phyloP scores from a whole-genome alignment of 2,329 filamentous ascomycete species.

The Aaosphaeria arxii region DNA sequence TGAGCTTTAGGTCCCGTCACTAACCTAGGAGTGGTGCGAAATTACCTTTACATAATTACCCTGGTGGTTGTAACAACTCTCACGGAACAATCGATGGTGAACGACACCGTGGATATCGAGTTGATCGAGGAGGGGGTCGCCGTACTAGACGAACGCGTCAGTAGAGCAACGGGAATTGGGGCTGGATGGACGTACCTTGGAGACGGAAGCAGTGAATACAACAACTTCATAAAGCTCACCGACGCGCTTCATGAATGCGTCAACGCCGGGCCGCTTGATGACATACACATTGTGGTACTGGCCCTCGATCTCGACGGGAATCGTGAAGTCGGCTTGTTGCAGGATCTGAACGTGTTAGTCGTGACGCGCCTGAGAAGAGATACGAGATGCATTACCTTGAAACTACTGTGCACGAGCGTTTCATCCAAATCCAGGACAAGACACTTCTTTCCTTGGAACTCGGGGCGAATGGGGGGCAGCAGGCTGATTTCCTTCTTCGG shows the following conservation, averaged over 20 bases:
- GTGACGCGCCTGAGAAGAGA: slow-evolving; percentile 1
- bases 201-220: slow-evolving; percentile 96
- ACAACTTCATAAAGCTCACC: slow-evolving; percentile 98
- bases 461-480: slow-evolving; percentile 75
- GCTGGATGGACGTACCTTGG: slow-evolving; percentile 63
- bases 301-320: slow-evolving; percentile 97
- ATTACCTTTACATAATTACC: slow-evolving; percentile 91
- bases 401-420: slow-evolving; percentile 96
- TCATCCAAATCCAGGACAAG: slow-evolving; percentile 94
- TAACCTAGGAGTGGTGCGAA: background rate
- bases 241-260: slow-evolving; percentile 98
- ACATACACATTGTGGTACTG: slow-evolving; percentile 99
- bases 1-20: background rate
- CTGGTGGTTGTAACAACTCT: slow-evolving; percentile 99
- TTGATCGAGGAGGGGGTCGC: slow-evolving; percentile 92
- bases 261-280: slow-evolving; percentile 97
- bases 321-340: slow-evolving; percentile 97
- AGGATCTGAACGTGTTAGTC: slow-evolving; percentile 66
- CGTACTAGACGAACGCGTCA: slow-evolving; percentile 61
- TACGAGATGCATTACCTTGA: slow-evolving; percentile 66
- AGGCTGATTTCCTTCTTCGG: slow-evolving; percentile 61
- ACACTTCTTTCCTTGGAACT: slow-evolving; percentile 86
- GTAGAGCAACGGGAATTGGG: background rate
- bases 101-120: slow-evolving; percentile 96
- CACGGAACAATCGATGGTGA: slow-evolving; percentile 92